Conservation (phyloP, 2,329 filamentous ascomycete species). For the Alternaria dauci region DNA sequence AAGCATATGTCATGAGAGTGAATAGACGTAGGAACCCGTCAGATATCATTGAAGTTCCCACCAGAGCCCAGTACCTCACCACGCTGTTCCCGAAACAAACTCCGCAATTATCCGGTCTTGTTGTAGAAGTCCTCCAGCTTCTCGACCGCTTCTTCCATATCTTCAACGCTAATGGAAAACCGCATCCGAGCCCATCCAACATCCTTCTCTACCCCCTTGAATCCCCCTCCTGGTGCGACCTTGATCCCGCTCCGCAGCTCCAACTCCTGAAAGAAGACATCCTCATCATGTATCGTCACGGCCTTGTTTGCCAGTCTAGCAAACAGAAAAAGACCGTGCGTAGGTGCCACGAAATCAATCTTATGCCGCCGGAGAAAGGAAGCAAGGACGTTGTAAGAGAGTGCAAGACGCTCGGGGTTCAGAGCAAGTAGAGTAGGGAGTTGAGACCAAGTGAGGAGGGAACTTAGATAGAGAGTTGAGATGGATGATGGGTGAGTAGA, state of each 20-base stretch:
- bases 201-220: conserved; percentile 38
- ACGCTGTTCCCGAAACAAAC: neutral
- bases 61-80: neutral
- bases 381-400: conserved; percentile 31
- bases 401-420: conserved; percentile 33
- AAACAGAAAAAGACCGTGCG: conserved; percentile 42
- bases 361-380: conserved; percentile 20
- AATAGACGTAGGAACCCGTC: neutral
- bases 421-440: conserved; percentile 38
- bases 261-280: conserved; percentile 28
- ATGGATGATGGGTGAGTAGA: conserved; percentile 32
- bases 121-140: conserved; percentile 26
- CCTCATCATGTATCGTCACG: conserved; percentile 29
- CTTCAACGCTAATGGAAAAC: conserved; percentile 27
- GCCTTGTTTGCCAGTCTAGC: conserved; percentile 30
- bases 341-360: conserved; percentile 33
- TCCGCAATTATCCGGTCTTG: neutral
- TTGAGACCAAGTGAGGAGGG: conserved; percentile 36
- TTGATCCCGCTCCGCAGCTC: conserved; percentile 25
- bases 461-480: conserved; percentile 30
- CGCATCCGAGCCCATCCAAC: conserved; percentile 42
- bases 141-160: conserved; percentile 27
- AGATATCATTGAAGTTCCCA: neutral
- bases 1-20: neutral
- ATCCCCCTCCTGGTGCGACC: conserved; percentile 27